These are phyloP conservation scores for Podochytrium sp. DNA, from an alignment of 192 early-diverging fungal genomes.

Conservation along the genomic window DNA sequence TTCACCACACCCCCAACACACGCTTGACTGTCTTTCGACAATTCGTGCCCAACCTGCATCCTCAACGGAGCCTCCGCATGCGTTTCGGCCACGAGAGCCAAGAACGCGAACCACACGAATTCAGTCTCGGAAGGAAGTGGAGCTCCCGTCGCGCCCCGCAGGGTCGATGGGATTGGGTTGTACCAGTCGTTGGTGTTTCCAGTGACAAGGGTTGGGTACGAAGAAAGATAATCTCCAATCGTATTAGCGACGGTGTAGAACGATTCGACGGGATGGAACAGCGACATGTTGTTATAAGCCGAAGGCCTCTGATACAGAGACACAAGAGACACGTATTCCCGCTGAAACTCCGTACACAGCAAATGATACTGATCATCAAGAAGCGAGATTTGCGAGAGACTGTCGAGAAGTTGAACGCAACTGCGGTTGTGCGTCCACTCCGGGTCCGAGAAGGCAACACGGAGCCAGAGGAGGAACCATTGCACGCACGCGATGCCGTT, in stretches of 20 bases:
- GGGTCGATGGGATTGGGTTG: not conserved
- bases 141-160: not conserved
- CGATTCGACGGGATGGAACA: conserved; percentile 28
- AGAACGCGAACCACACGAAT: conserved; percentile 31
- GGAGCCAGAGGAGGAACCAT: conserved; percentile 20
- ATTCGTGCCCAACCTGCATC: conserved; percentile 13
- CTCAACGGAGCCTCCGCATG: conserved; percentile 37
- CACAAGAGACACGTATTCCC: conserved; percentile 20
- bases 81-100: conserved; percentile 31
- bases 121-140: conserved; percentile 27
- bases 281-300: conserved; percentile 2
- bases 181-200: conserved; percentile 1
- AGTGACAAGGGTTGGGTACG: conserved; percentile 27
- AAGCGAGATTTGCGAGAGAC: conserved; percentile 17
- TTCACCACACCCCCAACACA: not conserved
- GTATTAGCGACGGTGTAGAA: conserved; percentile 16
- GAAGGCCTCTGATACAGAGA: not conserved
- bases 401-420: conserved; percentile 29
- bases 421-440: conserved; percentile 32
- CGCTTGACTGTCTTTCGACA: conserved; percentile 23
- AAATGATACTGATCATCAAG: not conserved
- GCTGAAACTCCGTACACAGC: not conserved
- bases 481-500: not conserved
- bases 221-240: conserved; percentile 20
- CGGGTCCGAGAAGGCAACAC: conserved; percentile 27